These are phyloP conservation scores for Penicillium aurantiogriseum DNA, from an alignment of 2,329 filamentous ascomycete species.

Conservation along the genomic window DNA sequence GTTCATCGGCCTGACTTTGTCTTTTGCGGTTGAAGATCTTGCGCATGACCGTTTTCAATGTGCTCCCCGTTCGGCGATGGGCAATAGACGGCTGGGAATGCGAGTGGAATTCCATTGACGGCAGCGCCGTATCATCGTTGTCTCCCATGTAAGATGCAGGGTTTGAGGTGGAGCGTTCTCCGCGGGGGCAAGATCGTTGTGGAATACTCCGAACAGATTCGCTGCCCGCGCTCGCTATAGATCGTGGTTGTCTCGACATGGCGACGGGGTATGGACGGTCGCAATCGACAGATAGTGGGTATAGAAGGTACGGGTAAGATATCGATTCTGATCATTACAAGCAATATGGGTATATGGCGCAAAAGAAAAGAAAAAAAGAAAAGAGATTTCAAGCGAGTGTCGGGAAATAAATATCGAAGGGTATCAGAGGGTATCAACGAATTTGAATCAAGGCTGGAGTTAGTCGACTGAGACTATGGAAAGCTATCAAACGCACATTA, in stretches of 20 bases:
- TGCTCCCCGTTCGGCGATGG: constrained; percentile 43
- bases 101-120: constrained; percentile 29
- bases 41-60: constrained; percentile 46
- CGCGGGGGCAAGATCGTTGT: constrained; percentile 13
- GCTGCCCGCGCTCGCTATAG: constrained; percentile 22
- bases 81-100: constrained; percentile 17
- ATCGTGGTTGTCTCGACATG: constrained; percentile 19
- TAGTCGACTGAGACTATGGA: constrained; percentile 18
- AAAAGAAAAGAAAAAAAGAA: background rate
- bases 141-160: constrained; percentile 13
- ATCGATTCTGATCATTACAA: constrained; percentile 20
- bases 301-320: background rate
- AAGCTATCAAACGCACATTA: constrained; percentile 21
- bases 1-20: constrained; percentile 33
- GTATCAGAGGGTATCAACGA: constrained; percentile 3
- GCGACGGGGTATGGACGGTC: background rate
- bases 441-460: constrained; percentile 19
- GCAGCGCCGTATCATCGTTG: constrained; percentile 32
- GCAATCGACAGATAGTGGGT: background rate
- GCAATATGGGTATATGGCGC: constrained; percentile 17
- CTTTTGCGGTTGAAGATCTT: constrained; percentile 45
- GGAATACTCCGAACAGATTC: constrained; percentile 14
- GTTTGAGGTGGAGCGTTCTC: constrained; percentile 20
- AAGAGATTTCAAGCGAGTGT: constrained; percentile 15
- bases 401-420: constrained; percentile 15